phyloP scores from a whole-genome alignment of 306 rosid species.

The Pueraria montana region DNA sequence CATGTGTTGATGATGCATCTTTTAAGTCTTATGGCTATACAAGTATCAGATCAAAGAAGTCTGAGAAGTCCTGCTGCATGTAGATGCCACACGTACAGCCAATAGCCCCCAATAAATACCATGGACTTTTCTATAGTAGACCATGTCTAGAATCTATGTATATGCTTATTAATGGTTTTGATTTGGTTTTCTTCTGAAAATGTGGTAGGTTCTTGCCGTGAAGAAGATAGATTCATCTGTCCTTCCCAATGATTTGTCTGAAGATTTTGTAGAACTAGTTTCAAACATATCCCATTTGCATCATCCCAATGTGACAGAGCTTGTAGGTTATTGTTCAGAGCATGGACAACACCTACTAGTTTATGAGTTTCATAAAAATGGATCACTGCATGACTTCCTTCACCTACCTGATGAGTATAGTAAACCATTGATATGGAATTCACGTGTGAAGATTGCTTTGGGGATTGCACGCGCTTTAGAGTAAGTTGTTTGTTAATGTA shows the following conservation, averaged over 20 bases:
- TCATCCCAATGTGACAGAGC: slow-evolving; percentile 91
- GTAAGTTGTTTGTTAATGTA: slow-evolving; percentile 61
- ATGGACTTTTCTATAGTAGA: background rate
- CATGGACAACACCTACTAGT: slow-evolving; percentile 93
- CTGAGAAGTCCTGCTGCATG: slow-evolving; percentile 23
- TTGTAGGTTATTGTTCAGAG: slow-evolving; percentile 96
- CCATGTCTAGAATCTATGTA: slow-evolving; percentile 26
- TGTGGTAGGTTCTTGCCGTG: slow-evolving; percentile 87
- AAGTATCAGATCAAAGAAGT: background rate
- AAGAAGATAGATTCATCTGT: slow-evolving; percentile 91
- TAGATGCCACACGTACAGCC: background rate
- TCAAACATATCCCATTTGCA: slow-evolving; percentile 80
- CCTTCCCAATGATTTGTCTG: slow-evolving; percentile 64
- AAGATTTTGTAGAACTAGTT: slow-evolving; percentile 77
- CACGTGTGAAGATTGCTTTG: slow-evolving; percentile 96
- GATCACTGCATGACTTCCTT: slow-evolving; percentile 89
- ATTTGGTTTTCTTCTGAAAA: slow-evolving; percentile 38
- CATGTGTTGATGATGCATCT: background rate
- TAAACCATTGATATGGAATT: slow-evolving; percentile 95
- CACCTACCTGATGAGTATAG: slow-evolving; percentile 87
- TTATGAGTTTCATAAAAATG: slow-evolving; percentile 87
- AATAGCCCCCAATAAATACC: slow-evolving; percentile 22
- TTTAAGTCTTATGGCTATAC: background rate
- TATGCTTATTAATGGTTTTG: slow-evolving; percentile 40
- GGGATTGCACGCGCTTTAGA: slow-evolving; percentile 97